Conservation (phyloP, 495 filamentous ascomycete genomes). For the Xylaria intraflava region DNA sequence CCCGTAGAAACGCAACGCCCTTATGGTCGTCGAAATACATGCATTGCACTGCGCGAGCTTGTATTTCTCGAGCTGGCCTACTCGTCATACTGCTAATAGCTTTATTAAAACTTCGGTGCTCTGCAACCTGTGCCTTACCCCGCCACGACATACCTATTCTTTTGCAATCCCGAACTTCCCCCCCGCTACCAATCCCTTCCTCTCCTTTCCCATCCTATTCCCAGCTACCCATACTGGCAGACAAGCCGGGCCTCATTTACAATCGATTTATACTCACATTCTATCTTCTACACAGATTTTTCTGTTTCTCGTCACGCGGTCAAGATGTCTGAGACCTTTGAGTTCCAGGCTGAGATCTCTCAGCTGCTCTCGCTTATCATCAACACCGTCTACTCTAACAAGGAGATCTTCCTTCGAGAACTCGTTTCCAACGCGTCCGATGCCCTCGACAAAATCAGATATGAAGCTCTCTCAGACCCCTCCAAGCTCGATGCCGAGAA, state of each 20-base stretch:
- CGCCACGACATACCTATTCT: not conserved
- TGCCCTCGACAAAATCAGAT: slow-evolving; percentile 99
- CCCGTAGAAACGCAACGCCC: not conserved
- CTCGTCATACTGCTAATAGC: not conserved
- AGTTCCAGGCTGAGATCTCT: slow-evolving; percentile 99
- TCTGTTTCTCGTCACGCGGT: not conserved
- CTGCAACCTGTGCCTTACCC: not conserved
- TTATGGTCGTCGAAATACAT: not conserved
- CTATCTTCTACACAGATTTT: not conserved
- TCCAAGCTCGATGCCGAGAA: slow-evolving; percentile 94
- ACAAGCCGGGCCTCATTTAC: not conserved
- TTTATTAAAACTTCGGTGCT: not conserved
- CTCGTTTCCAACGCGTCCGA: slow-evolving; percentile 96
- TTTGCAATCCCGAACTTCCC: not conserved
- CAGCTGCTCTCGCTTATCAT: slow-evolving; percentile 99
- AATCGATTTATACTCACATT: not conserved
- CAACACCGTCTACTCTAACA: slow-evolving; percentile 99
- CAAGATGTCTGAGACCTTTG: slow-evolving; percentile 92
- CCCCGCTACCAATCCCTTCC: not conserved
- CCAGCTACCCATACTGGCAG: not conserved
- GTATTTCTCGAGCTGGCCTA: not conserved
- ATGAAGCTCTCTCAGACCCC: slow-evolving; percentile 93
- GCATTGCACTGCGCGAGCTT: not conserved
- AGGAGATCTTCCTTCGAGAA: slow-evolving; percentile 99
- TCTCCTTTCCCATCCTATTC: not conserved